Base-by-base conservation (phyloP, 352 stramenopile species). In the Pythium phragmiticola region DNA sequence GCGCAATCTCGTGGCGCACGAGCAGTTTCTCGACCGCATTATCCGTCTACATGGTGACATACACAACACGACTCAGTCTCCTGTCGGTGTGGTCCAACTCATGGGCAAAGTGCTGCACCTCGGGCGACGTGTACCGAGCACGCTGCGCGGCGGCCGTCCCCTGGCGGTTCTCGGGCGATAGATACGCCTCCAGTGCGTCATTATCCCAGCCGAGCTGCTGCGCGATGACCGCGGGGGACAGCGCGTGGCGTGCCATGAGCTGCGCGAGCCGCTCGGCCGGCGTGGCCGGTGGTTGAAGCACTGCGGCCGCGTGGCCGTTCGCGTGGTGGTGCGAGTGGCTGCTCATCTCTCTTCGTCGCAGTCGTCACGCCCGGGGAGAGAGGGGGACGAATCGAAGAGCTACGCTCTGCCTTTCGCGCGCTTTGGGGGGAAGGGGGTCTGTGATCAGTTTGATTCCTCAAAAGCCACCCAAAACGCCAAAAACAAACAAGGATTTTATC, bases 11-110 rank as follows among this genome's bases (percentile, higher is more conserved):
- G 57, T 89, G 82, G 28, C 74, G 69, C 69, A 82, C 81, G 42
- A 92, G 60, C 30, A 92, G 56, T 43, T 84, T 87, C 53, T 88
- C 79, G 21, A 89, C 79, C 2, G 74, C 79, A 43, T 88, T 76
- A 53, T 76, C 73, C 51, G 84, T 77, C 82, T 74, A 21, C 34
- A 36, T 39, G 3, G 7, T 39, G 34, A 2, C 16, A 45, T 37
- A 68, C 30, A 67, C 41, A 23, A 16, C 67, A 11, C 46, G 28
- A 59, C 36, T 45, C 41, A 56, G 4, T 50, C 30, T 30, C 34
- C 14, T 23, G 7, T 30, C 47, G 30, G 21, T 48, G 23, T 46
- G 7, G 30, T 26, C 14, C 45, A 3, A 8, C 55, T 11, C 4
- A 14, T 41, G 7, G 12, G 19, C 8, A 14, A 26, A 19, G 6